Conservation (phyloP, 208 protist species). For the Acanthamoeba lugdunensis region DNA sequence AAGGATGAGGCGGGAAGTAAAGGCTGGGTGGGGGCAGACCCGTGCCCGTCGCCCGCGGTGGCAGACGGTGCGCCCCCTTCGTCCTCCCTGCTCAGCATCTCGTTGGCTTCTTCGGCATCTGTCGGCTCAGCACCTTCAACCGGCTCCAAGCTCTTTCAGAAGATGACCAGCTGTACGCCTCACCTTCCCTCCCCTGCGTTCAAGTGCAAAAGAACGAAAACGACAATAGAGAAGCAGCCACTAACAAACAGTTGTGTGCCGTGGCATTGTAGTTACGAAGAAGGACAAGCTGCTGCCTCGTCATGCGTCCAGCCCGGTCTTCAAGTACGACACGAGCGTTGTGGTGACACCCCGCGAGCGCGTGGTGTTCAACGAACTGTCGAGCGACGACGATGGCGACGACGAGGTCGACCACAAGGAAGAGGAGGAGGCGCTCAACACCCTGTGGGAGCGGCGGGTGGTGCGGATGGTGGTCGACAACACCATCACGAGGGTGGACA, state of each 20-base stretch:
- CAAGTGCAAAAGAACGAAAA: neutral
- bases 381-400: slow-evolving; percentile 29
- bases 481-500: neutral
- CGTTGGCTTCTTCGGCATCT: neutral
- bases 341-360: neutral
- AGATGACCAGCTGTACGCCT: slow-evolving; percentile 54
- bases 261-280: neutral
- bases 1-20: neutral
- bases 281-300: slow-evolving; percentile 35
- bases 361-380: neutral
- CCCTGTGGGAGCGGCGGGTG: slow-evolving; percentile 12
- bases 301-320: neutral
- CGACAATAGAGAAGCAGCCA: neutral
- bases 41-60: neutral
- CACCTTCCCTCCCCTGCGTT: neutral
- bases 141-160: slow-evolving; percentile 38
- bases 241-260: no score
- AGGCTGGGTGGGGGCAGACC: neutral
- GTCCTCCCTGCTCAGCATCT: neutral
- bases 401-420: slow-evolving; percentile 24
- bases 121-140: neutral
- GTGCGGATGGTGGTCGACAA: slow-evolving; percentile 38
- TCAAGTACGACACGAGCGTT: slow-evolving; percentile 23
- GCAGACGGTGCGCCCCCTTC: slow-evolving; percentile 1
- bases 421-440: slow-evolving; percentile 3